Percentiles rank a stretch among this genome's conserved stretches.
phyloP scores from a whole-genome alignment of 1,139 yeast genomes.

The Yamadazyma triangularis region DNA sequence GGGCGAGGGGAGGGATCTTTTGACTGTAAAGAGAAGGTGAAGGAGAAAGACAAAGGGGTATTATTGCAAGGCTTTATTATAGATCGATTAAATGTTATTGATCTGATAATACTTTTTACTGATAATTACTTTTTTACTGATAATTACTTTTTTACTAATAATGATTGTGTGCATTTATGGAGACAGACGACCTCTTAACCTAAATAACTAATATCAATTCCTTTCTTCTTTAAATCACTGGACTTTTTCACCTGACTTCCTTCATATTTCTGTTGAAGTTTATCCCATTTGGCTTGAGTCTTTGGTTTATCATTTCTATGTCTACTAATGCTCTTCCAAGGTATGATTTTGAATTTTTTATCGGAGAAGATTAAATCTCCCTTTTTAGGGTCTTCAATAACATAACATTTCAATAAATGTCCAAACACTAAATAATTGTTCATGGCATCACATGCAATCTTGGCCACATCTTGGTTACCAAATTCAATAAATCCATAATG shows the following conservation, averaged over 20 bases:
- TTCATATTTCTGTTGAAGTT: constrained; percentile 41
- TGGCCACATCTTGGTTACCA: constrained; percentile 68
- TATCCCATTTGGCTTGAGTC: constrained; percentile 56
- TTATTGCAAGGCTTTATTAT: too few relatives aligned
- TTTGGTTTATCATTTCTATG: constrained; percentile 55
- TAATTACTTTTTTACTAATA: too few relatives aligned
- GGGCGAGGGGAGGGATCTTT: constrained; percentile 5
- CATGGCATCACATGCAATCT: constrained; percentile 91
- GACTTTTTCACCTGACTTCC: constrained; percentile 39
- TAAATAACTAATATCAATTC: constrained; percentile 44
- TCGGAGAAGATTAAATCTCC: constrained; percentile 53
- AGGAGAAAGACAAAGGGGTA: not conserved
- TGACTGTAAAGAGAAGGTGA: not conserved
- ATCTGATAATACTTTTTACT: too few relatives aligned
- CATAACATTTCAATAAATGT: constrained; percentile 69
- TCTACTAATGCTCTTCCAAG: constrained; percentile 56
- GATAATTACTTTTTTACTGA: too few relatives aligned
- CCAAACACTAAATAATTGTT: constrained; percentile 87
- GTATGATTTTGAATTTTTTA: constrained; percentile 55
- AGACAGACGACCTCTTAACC: too few relatives aligned
- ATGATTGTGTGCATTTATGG: too few relatives aligned
- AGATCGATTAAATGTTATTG: too few relatives aligned
- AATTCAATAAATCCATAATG: constrained; percentile 89
- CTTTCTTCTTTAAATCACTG: constrained; percentile 46
- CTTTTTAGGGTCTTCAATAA: constrained; percentile 45